Percentiles rank a stretch among this genome's conserved stretches.
phyloP scores from a whole-genome alignment of 441 rosid species.

The Hypseocharis bilobata region DNA sequence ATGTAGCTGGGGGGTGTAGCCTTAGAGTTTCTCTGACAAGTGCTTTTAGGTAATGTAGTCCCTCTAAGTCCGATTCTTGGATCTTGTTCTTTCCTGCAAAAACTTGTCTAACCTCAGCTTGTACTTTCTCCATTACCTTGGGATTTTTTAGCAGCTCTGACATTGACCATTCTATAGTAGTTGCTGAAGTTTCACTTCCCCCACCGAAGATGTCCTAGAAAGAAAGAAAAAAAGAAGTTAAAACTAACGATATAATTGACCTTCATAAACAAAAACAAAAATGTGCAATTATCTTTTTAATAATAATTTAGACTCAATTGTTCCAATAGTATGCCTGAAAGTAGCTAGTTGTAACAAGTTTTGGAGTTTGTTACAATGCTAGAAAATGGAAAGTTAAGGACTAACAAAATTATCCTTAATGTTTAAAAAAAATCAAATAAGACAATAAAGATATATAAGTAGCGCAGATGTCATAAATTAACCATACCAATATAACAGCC shows the following conservation, averaged over 20 bases:
- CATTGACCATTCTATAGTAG: conserved; percentile 31
- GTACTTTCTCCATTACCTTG: conserved; percentile 8
- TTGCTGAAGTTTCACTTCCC: conserved; percentile 26
- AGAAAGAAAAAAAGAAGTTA: background rate
- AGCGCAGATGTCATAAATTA: too few species aligned
- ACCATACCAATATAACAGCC: too few species aligned
- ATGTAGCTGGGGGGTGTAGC: conserved; percentile 5
- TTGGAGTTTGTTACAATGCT: too few species aligned
- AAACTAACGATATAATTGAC: conserved; percentile 21
- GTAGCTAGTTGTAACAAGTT: too few species aligned
- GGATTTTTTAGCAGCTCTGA: conserved; percentile 30
- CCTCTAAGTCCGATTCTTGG: conserved; percentile 6
- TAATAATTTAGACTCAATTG: too few species aligned
- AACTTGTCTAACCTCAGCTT: conserved; percentile 2
- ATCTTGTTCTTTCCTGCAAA: conserved; percentile 5
- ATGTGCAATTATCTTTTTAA: too few species aligned
- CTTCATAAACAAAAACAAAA: too few species aligned
- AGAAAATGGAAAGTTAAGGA: too few species aligned
- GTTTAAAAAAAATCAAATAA: too few species aligned
- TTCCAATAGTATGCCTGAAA: too few species aligned
- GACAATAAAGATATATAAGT: too few species aligned
- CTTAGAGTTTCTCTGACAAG: conserved; percentile 9
- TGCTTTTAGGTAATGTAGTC: background rate
- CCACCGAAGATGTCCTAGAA: conserved; percentile 25
- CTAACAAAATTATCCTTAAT: too few species aligned